Evolutionary conservation across 2,329 filamentous ascomycete genomes (phyloP), one percentile per base, ranked within the genome.

Genomic region (Xylaria multiplex): DNA sequence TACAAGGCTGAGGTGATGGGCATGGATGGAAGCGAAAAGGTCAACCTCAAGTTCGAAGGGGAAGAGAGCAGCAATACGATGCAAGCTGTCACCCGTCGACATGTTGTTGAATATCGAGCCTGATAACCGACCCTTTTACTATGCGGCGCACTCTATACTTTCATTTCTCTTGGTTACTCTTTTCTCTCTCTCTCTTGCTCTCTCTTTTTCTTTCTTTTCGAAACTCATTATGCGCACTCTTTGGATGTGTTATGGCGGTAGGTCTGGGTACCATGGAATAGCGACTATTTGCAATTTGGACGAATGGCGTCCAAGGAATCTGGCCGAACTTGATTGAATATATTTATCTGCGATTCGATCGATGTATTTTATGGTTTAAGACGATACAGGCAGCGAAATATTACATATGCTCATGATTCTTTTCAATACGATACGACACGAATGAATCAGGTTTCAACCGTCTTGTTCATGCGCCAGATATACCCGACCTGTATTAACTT

Each of bases 1-100:
- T 96, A 96, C 77, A 90, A 91, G 76, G 92, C 92, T 1, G 91
- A 93, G 71, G 92, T 95, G 8, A 91, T 92, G 79, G 89, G 89
- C 42, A 89, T 87, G 82, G 82, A 90, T 62, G 81, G 81, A 45
- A 77, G 83, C 67, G 74, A 83, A 46, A 85, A 84, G 66, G 88
- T 90, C 48, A 86, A 86, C 63, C 81, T 95, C 69, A 89, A 92
- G 69, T 95, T 95, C 72, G 92, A 95, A 75, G 91, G 91, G 14
- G 91, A 93, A 72, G 91, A 93, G 75, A 90, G 90, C 73, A 86
- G 83, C 68, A 90, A 88, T 71, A 92, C 89, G 69, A 86, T 92
- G 76, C 91, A 92, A 78, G 87, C 91, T 70, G 91, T 95, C 27
- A 91, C 92, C 72, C 82, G 90, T 65, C 85, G 92, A 56, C 92